phyloP scores from a whole-genome alignment of 1,284 basidiomycete species.

The Nidula niveotomentosa region DNA sequence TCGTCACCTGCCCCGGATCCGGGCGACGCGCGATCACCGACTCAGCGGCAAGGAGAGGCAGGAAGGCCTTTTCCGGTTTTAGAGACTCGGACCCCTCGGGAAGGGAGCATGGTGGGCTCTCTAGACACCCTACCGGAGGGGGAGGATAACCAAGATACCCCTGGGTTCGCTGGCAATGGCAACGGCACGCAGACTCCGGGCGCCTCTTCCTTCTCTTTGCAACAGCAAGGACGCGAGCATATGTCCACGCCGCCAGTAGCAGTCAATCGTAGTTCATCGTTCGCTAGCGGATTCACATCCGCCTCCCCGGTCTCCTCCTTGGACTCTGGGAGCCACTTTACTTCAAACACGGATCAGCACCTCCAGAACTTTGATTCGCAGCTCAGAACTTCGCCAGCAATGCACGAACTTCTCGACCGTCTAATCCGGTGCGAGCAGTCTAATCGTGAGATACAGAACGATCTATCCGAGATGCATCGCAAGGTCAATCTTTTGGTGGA shows the following conservation, averaged over 20 bases:
- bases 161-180: constrained; percentile 24
- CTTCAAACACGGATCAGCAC: constrained; percentile 39
- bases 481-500: constrained; percentile 80
- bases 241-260: constrained; percentile 29
- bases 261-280: background rate
- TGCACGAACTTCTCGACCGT: constrained; percentile 77
- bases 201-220: constrained; percentile 32
- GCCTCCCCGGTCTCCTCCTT: constrained; percentile 77
- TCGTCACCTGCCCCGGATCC: constrained; percentile 26
- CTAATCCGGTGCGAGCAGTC: constrained; percentile 70
- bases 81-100: constrained; percentile 42
- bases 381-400: constrained; percentile 69
- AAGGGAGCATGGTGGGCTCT: constrained; percentile 48
- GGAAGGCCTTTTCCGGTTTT: constrained; percentile 40
- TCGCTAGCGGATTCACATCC: constrained; percentile 41
- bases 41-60: constrained; percentile 43
- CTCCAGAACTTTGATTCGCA: constrained; percentile 62
- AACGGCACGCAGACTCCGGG: constrained; percentile 30
- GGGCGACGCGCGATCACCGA: constrained; percentile 41
- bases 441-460: constrained; percentile 71
- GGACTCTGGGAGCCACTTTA: constrained; percentile 67
- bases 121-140: constrained; percentile 55
- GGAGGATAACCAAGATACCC: constrained; percentile 40
- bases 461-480: constrained; percentile 70
- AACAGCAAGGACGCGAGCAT: constrained; percentile 29